Percentiles rank a stretch among this genome's conserved stretches.
Evolutionary conservation across 1,284 basidiomycete genomes (phyloP).

Genomic region (Lentinula novae-zelandiae): DNA sequence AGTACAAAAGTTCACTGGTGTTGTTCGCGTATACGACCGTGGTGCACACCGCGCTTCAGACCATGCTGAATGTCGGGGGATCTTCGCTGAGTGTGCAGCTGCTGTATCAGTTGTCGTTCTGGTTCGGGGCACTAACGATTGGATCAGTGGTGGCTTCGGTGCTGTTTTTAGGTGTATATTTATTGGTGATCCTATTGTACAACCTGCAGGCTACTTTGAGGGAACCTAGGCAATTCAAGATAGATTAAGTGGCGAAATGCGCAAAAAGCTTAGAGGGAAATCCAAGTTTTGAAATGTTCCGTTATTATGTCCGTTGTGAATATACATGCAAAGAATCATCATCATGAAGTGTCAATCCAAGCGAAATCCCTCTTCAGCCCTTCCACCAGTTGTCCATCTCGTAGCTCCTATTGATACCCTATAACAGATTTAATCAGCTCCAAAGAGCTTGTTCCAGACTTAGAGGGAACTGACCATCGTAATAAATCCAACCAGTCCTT

Average conservation of each 20-base stretch:
- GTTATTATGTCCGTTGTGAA: not conserved
- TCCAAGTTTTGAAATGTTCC: no score
- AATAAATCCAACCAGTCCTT: slow-evolving; percentile 47
- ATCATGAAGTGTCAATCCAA: not conserved
- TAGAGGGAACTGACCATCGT: slow-evolving; percentile 38
- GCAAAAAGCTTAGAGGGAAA: no score
- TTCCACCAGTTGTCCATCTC: slow-evolving; percentile 38
- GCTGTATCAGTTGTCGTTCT: not conserved
- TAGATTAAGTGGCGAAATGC: not conserved
- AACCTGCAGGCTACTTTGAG: not conserved
- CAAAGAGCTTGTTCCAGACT: not conserved
- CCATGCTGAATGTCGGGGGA: not conserved
- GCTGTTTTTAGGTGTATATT: not conserved
- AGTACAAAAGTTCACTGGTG: not conserved
- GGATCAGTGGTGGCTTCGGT: not conserved
- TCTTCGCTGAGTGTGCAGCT: not conserved
- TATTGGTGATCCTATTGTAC: not conserved
- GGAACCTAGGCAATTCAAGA: not conserved
- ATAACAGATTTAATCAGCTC: not conserved
- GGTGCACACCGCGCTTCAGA: not conserved
- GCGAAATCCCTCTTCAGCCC: slow-evolving; percentile 19
- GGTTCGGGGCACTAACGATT: not conserved
- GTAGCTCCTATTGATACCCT: slow-evolving; percentile 46
- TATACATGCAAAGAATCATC: not conserved
- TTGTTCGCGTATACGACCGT: not conserved